These are phyloP conservation scores for Xylaria telfairii DNA, from an alignment of 495 filamentous ascomycete genomes.

Conservation along the genomic window DNA sequence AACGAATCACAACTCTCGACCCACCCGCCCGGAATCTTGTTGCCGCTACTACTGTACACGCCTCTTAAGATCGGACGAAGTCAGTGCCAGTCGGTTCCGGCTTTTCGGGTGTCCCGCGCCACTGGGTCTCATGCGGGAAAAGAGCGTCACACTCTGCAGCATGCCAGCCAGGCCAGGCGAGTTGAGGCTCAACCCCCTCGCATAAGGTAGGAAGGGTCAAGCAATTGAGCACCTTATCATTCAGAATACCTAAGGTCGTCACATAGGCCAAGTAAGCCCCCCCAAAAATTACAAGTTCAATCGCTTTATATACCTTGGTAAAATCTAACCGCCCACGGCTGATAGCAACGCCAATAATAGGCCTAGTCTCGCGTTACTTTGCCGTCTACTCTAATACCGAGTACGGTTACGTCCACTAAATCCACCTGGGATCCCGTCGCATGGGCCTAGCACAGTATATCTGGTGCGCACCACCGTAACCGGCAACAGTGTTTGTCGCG, in stretches of 20 bases:
- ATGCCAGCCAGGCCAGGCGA: conserved; percentile 9
- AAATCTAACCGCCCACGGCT: background rate
- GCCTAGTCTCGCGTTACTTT: background rate
- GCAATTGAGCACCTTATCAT: background rate
- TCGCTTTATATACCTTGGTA: conserved; percentile 7
- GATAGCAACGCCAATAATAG: background rate
- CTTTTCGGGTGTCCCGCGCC: conserved; percentile 13
- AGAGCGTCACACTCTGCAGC: conserved; percentile 15
- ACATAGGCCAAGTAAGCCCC: background rate
- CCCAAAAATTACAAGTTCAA: background rate
- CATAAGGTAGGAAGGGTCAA: background rate
- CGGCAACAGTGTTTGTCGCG: background rate
- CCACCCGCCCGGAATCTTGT: conserved; percentile 13
- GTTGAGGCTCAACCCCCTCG: background rate
- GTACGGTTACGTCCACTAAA: background rate
- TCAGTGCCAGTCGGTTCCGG: conserved; percentile 12
- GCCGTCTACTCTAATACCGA: conserved; percentile 19
- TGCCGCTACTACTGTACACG: background rate
- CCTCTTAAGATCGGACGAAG: background rate
- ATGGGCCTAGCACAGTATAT: background rate
- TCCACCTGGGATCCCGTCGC: background rate
- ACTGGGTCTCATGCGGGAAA: conserved; percentile 17
- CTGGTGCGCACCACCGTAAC: background rate
- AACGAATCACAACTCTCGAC: conserved; percentile 6
- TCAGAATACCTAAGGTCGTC: background rate